Evolutionary conservation across 192 early-diverging fungal genomes (phyloP).

Genomic region (Phycomyces blakesleeanus): DNA sequence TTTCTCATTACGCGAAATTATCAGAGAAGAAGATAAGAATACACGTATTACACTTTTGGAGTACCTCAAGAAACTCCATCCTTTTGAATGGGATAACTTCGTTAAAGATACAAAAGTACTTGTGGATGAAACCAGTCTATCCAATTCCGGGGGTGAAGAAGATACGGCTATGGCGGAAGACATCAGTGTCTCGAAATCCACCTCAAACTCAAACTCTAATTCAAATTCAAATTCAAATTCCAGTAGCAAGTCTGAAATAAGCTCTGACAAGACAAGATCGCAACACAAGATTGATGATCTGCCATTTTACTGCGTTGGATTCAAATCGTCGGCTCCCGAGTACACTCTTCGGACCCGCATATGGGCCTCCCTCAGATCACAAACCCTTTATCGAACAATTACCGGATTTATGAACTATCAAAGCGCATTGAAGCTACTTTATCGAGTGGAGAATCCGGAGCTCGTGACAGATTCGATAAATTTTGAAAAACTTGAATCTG

Average conservation of each 20-base stretch:
- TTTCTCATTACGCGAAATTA: conserved; percentile 78
- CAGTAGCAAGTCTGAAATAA: conserved; percentile 1
- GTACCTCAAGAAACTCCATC: conserved; percentile 74
- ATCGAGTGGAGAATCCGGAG: conserved; percentile 77
- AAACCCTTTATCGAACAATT: conserved; percentile 83
- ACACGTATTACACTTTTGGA: conserved; percentile 77
- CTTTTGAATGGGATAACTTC: conserved; percentile 89
- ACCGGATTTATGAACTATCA: conserved; percentile 87
- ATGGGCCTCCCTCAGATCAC: conserved; percentile 84
- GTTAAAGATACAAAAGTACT: conserved; percentile 81
- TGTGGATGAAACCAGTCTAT: conserved; percentile 57
- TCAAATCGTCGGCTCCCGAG: conserved; percentile 76
- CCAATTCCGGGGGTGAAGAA: conserved; percentile 18
- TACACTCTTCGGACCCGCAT: conserved; percentile 83
- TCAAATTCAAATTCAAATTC: conserved; percentile 2
- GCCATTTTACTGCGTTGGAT: conserved; percentile 76
- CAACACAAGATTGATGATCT: conserved; percentile 66
- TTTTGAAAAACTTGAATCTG: conserved; percentile 50
- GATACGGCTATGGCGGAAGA: conserved; percentile 1
- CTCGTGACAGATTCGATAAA: conserved; percentile 31
- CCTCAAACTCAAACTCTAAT: too few relatives aligned
- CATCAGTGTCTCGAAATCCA: not conserved
- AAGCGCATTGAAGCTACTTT: conserved; percentile 78
- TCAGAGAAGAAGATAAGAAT: conserved; percentile 76
- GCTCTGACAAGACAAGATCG: conserved; percentile 10